Evolutionary conservation across 1,139 yeast genomes (phyloP).

Genomic region (Yamadazyma diospyri): DNA sequence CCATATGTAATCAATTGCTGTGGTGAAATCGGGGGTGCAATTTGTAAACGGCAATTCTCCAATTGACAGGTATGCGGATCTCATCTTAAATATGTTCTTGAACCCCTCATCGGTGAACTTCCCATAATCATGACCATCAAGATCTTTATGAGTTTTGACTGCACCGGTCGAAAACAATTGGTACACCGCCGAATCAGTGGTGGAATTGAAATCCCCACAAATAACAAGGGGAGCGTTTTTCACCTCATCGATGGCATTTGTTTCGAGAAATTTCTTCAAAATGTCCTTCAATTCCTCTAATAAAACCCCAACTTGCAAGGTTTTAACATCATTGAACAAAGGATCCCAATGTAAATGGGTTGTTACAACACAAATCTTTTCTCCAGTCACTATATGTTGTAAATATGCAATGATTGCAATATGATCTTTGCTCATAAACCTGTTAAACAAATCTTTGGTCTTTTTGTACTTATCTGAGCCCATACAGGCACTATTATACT

Average conservation of each 20-base stretch:
- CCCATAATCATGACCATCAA: conserved; percentile 88
- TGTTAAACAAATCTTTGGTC: conserved; percentile 90
- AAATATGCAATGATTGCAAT: conserved; percentile 80
- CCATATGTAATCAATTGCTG: conserved; percentile 95
- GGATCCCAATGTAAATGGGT: conserved; percentile 99
- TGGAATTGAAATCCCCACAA: conserved; percentile 96
- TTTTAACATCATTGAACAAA: conserved; percentile 89
- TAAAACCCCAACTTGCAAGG: conserved; percentile 90
- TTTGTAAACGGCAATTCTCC: conserved; percentile 95
- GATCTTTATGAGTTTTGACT: conserved; percentile 71
- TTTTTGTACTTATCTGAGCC: conserved; percentile 86
- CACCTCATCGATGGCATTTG: conserved; percentile 48
- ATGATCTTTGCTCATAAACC: conserved; percentile 95
- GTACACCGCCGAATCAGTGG: conserved; percentile 84
- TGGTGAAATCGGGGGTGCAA: conserved; percentile 88
- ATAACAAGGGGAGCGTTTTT: conserved; percentile 72
- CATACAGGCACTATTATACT: conserved; percentile 85
- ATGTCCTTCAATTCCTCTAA: conserved; percentile 79
- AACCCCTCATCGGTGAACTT: conserved; percentile 87
- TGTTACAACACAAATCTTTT: conserved; percentile 70
- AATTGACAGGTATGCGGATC: conserved; percentile 78
- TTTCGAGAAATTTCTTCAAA: conserved; percentile 49
- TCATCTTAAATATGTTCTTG: conserved; percentile 74
- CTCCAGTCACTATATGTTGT: conserved; percentile 71
- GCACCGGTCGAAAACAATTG: conserved; percentile 80